Base-by-base conservation (phyloP, 2,329 filamentous ascomycete genomes). In the Pyricularia sp. region DNA sequence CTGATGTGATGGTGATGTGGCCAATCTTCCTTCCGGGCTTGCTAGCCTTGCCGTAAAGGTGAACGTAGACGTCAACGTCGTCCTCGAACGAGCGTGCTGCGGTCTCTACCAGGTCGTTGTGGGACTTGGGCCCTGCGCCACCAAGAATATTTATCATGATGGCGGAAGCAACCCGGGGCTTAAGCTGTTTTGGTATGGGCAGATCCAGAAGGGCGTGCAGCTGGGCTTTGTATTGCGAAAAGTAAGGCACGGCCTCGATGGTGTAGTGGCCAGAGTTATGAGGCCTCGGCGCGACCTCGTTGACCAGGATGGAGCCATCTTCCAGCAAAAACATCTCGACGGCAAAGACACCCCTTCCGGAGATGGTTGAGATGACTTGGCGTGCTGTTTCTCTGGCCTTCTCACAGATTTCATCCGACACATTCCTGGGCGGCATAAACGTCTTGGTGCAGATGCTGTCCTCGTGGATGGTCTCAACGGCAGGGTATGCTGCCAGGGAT, bases 241-340 rank as follows among this genome's bases (percentile, higher is more conserved):
- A 84, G 70, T 94, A 87, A 0, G 90, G 89, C 66, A 95, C 92
- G 4, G 92, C 92, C 81, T 99, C 94, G 72, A 98, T 98, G 2
- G 92, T 97, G 80, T 94, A 94, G 79, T 98, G 95, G 0, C 95
- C 95, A 0, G 92, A 96, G 81, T 97, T 97, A 80, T 97, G 94
- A 69, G 83, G 82, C 20, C 92, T 85, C 14, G 92, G 92, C 0
- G 92, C 92, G 71, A 96, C 90, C 79, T 97, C 93, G 78, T 97
- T 97, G 73, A 97, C 85, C 69, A 96, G 80, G 1, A 97, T 84
- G 1, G 82, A 82, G 81, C 88, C 88, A 74, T 95, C 88, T 66
- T 88, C 81, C 12, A 94, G 85, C 3, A 98, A 80, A 80, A 99
- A 99, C 88, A 98, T 92, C 80, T 99, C 95, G 0, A 98, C 94